Conservation (phyloP, 257 asterid species). For the Nicotiana tomentosiformis region DNA sequence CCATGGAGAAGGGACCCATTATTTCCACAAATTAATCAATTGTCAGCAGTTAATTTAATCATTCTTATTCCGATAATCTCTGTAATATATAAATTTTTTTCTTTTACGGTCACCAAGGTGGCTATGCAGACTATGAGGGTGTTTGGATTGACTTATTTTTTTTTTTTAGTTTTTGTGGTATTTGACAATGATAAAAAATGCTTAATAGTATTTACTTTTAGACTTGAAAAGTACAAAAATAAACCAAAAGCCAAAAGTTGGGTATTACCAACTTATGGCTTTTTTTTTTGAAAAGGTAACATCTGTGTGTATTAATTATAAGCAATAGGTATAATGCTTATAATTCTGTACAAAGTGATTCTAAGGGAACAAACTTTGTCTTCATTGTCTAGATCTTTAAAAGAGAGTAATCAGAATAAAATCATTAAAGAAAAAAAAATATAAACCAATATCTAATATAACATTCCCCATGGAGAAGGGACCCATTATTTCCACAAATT, state of each 20-base stretch:
- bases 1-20: not conserved
- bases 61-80: not conserved
- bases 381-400: conserved; percentile 12
- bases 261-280: too few species aligned
- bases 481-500: not conserved
- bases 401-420: not conserved
- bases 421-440: not conserved
- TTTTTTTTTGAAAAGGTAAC: too few species aligned
- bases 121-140: not conserved
- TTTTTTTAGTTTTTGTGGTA: too few species aligned
- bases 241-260: too few species aligned
- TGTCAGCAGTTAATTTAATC: not conserved
- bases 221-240: too few species aligned
- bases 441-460: not conserved
- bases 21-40: not conserved
- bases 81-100: not conserved
- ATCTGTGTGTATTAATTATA: too few species aligned
- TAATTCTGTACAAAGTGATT: conserved; percentile 8
- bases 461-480: not conserved
- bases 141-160: too few species aligned
- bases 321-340: not conserved
- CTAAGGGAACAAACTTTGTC: conserved; percentile 17
- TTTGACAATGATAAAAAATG: too few species aligned
- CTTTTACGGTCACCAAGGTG: not conserved
- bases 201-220: too few species aligned